Percentiles rank a stretch among this genome's conserved stretches.
phyloP scores from a whole-genome alignment of 1,284 basidiomycete genomes.

The Inonotus hispidus region DNA sequence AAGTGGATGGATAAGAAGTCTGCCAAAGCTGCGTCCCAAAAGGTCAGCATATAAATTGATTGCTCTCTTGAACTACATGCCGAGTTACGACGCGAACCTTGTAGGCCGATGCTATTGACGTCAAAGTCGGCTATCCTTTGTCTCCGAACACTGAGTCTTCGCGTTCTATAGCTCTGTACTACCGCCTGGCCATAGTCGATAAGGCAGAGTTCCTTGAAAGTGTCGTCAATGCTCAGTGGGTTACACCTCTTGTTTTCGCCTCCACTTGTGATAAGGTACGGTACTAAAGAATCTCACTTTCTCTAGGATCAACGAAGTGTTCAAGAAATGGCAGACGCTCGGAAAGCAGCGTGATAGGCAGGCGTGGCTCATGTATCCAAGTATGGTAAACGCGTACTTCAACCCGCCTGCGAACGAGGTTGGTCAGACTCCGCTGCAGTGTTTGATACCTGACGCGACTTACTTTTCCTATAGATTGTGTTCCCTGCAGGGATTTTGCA shows the following conservation, averaged over 20 bases:
- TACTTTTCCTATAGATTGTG: conserved; percentile 61
- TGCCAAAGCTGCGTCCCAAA: conserved; percentile 77
- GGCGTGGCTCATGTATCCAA: conserved; percentile 87
- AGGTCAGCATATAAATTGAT: conserved; percentile 39
- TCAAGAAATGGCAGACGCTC: conserved; percentile 70
- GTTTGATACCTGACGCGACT: background rate
- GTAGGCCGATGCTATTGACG: conserved; percentile 69
- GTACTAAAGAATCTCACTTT: conserved; percentile 14
- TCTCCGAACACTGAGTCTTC: conserved; percentile 80
- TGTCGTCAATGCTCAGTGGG: conserved; percentile 60
- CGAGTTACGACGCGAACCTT: background rate
- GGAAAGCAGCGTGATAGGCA: conserved; percentile 70
- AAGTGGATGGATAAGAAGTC: conserved; percentile 93
- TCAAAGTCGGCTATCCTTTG: conserved; percentile 88
- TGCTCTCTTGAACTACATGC: background rate
- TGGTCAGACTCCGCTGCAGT: conserved; percentile 2
- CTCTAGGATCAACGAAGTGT: conserved; percentile 48
- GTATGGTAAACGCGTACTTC: conserved; percentile 78
- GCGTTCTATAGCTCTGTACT: conserved; percentile 70
- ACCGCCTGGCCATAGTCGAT: conserved; percentile 62
- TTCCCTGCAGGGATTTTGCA: conserved; percentile 96
- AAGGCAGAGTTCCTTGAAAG: conserved; percentile 82
- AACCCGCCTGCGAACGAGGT: conserved; percentile 79
- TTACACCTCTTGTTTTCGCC: conserved; percentile 13
- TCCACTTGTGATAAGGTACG: background rate